Evolutionary conservation across 2,329 filamentous ascomycete species (phyloP).

Genomic region (Ceratocystis cubensis): DNA sequence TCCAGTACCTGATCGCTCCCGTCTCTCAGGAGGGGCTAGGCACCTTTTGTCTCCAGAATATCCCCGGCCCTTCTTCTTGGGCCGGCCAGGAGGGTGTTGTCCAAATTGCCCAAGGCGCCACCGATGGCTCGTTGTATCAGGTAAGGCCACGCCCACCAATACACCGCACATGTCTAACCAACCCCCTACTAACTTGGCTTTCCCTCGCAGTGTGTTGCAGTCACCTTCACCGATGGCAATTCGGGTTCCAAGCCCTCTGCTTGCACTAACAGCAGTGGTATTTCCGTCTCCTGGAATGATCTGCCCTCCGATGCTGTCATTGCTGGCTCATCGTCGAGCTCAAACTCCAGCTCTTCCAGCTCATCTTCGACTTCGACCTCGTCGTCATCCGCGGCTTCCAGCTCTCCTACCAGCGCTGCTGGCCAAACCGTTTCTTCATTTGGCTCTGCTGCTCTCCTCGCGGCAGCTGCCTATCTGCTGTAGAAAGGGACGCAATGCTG

Average conservation of each 20-base stretch:
- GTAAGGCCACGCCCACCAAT: slow-evolving; percentile 28
- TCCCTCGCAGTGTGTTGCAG: slow-evolving; percentile 16
- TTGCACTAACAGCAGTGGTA: slow-evolving; percentile 17
- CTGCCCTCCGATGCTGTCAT: slow-evolving; percentile 17
- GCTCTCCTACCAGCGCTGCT: slow-evolving; percentile 15
- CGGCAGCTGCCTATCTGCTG: slow-evolving; percentile 19
- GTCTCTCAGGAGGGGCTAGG: slow-evolving; percentile 40
- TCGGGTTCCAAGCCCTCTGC: slow-evolving; percentile 15
- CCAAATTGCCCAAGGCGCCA: slow-evolving; percentile 38
- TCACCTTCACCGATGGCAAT: slow-evolving; percentile 14
- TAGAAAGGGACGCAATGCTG: neutral
- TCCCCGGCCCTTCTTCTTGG: slow-evolving; percentile 39
- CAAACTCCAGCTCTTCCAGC: neutral
- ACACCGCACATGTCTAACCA: neutral
- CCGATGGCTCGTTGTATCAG: slow-evolving; percentile 46
- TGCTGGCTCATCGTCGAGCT: slow-evolving; percentile 17
- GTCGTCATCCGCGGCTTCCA: slow-evolving; percentile 9
- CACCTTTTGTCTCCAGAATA: slow-evolving; percentile 38
- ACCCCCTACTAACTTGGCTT: neutral
- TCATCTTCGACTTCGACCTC: slow-evolving; percentile 9
- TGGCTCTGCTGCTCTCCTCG: slow-evolving; percentile 19
- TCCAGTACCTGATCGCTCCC: slow-evolving; percentile 17
- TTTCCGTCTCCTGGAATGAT: slow-evolving; percentile 3
- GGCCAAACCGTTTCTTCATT: slow-evolving; percentile 12
- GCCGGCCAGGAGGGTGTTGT: slow-evolving; percentile 44